phyloP scores from a whole-genome alignment of 2,329 filamentous ascomycete genomes.

The Didymella keratinophila region DNA sequence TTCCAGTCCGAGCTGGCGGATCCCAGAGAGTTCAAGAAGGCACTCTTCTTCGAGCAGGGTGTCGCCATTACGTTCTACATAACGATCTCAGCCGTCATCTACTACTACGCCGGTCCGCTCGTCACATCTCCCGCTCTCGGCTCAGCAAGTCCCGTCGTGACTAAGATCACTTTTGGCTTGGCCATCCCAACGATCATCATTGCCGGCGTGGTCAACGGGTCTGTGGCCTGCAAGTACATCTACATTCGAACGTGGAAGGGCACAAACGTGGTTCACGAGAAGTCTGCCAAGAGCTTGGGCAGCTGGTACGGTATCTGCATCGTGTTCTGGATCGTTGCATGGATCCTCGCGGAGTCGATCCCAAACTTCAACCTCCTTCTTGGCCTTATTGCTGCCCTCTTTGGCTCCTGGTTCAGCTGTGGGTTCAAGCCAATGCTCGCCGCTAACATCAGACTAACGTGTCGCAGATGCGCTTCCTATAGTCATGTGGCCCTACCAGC shows the following conservation, averaged over 20 bases:
- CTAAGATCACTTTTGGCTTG: slow-evolving; percentile 72
- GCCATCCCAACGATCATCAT: slow-evolving; percentile 76
- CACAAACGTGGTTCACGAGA: slow-evolving; percentile 54
- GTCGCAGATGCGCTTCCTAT: slow-evolving; percentile 51
- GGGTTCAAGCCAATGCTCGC: slow-evolving; percentile 31
- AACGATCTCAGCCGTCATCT: slow-evolving; percentile 71
- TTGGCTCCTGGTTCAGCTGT: slow-evolving; percentile 73
- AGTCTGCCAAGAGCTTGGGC: slow-evolving; percentile 38
- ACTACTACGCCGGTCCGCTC: slow-evolving; percentile 68
- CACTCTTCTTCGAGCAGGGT: slow-evolving; percentile 67
- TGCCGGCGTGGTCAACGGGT: slow-evolving; percentile 74
- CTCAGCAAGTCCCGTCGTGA: slow-evolving; percentile 63
- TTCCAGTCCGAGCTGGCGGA: slow-evolving; percentile 71
- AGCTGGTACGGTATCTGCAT: slow-evolving; percentile 67
- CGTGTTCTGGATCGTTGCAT: slow-evolving; percentile 66
- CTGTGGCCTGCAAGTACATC: slow-evolving; percentile 71
- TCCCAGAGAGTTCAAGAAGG: slow-evolving; percentile 67
- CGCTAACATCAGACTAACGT: slow-evolving; percentile 1
- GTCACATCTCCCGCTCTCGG: slow-evolving; percentile 73
- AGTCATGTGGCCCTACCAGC: slow-evolving; percentile 59
- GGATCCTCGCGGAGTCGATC: slow-evolving; percentile 73
- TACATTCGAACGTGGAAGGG: slow-evolving; percentile 70
- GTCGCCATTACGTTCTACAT: slow-evolving; percentile 69
- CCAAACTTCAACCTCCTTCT: slow-evolving; percentile 73
- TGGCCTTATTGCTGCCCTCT: slow-evolving; percentile 67